Evolutionary conservation across 495 filamentous ascomycete genomes (phyloP), one percentile per base, ranked within the genome.

Genomic region (Annulohypoxylon nitens): DNA sequence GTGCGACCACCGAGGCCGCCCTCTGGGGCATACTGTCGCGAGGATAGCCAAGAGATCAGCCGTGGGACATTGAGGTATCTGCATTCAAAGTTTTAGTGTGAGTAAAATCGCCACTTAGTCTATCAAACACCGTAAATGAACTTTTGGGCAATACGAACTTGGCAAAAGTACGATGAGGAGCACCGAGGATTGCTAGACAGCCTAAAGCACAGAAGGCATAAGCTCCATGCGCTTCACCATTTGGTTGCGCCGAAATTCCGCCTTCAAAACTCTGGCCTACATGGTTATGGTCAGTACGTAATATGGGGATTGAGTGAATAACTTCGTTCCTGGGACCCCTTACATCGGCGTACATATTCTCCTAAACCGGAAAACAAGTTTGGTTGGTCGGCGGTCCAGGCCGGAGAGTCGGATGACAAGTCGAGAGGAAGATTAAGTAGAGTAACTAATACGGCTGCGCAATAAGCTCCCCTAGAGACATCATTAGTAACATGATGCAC

Each of bases 191-290:
- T 75, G 91, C 90, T 45, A 99, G 86, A 77, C 91, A 93, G 39
- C 92, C 96, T 55, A 99, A 83, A 45, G 92, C 94, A 81, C 96
- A 98, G 82, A 98, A 99, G 36, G 95, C 93, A 82, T 98, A 99
- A 61, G 93, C 96, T 16, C 96, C 97, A 84, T 99, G 96, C 45
- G 95, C 97, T 84, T 99, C 96, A 60, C 88, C 89, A 55, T 88
- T 90, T 16, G 96, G 96, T 43, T 89, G 88, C 11, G 88, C 91
- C 61, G 92, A 94, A 36, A 98, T 93, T 33, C 96, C 96, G 60
- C 96, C 96, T 83, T 99, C 96, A 75, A 90, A 98, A 10, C 92
- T 95, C 86, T 98, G 95, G 77, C 93, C 93, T 95, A 71, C 69
- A 36, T 69, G 69, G 61, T 78, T 68, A 36, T 69, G 69, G 61